These are phyloP conservation scores for Rhizopogon salebrosus DNA, from an alignment of 768 basidiomycete species.

Conservation along the genomic window DNA sequence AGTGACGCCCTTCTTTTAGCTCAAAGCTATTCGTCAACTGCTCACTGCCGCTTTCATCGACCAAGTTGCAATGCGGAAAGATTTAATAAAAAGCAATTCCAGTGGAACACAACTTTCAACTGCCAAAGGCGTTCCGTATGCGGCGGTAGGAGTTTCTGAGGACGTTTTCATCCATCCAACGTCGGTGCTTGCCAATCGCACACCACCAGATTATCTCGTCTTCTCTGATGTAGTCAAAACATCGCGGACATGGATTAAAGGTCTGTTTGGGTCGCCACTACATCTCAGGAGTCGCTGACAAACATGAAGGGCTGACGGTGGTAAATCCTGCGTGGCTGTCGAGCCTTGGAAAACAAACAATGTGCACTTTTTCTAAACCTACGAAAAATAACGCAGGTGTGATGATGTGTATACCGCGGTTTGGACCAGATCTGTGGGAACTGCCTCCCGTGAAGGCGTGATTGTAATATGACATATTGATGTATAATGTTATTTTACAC, in stretches of 20 bases:
- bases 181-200: slow-evolving; percentile 60
- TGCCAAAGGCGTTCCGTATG: slow-evolving; percentile 78
- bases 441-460: slow-evolving; percentile 52
- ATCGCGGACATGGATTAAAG: slow-evolving; percentile 73
- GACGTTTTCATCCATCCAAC: slow-evolving; percentile 93
- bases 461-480: slow-evolving; percentile 12
- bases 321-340: slow-evolving; percentile 89
- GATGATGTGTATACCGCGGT: slow-evolving; percentile 75
- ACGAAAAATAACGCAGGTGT: slow-evolving; percentile 61
- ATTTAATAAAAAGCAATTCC: slow-evolving; percentile 58
- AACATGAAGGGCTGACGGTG: slow-evolving; percentile 61
- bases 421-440: slow-evolving; percentile 85
- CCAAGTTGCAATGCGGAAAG: slow-evolving; percentile 89
- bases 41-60: slow-evolving; percentile 90
- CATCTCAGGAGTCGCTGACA: not conserved
- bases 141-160: slow-evolving; percentile 70
- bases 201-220: slow-evolving; percentile 84
- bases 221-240: slow-evolving; percentile 82
- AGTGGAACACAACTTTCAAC: slow-evolving; percentile 68
- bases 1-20: slow-evolving; percentile 36
- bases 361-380: slow-evolving; percentile 90
- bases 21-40: slow-evolving; percentile 87
- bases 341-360: slow-evolving; percentile 64
- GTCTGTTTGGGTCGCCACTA: slow-evolving; percentile 31
- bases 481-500: slow-evolving; percentile 10